Conservation (phyloP, 78 protist genomes). For the Pigoraptor vietnamica region DNA sequence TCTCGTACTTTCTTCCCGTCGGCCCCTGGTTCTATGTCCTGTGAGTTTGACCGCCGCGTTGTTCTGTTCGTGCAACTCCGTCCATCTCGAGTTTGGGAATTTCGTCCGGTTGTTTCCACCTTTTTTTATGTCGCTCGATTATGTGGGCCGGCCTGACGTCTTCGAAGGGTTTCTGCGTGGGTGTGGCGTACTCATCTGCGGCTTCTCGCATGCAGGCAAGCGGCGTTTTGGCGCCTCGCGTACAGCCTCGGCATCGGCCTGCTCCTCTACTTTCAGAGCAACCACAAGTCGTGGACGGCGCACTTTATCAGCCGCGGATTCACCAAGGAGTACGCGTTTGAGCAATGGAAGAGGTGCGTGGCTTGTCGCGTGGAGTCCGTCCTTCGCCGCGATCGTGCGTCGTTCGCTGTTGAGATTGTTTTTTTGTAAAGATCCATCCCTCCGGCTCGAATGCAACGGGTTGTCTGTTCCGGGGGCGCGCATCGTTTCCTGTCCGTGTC, state of each 20-base stretch:
- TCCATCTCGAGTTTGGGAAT: too few species aligned
- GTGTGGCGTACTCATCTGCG: background rate
- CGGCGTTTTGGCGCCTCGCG: slow-evolving; percentile 47
- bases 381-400: too few species aligned
- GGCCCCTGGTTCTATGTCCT: slow-evolving; percentile 38
- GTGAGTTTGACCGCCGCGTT: background rate
- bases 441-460: too few species aligned
- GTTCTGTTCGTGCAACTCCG: background rate
- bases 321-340: slow-evolving; percentile 39
- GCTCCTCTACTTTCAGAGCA: slow-evolving; percentile 30
- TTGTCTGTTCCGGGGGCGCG: too few species aligned
- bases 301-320: slow-evolving; percentile 14
- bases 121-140: too few species aligned
- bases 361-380: background rate
- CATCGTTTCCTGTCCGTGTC: background rate
- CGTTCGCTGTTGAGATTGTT: too few species aligned
- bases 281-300: slow-evolving; percentile 38
- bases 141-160: too few species aligned
- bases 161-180: background rate
- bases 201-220: slow-evolving; percentile 23
- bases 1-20: background rate
- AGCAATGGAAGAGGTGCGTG: slow-evolving; percentile 58
- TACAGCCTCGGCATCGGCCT: slow-evolving; percentile 34
- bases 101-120: too few species aligned
- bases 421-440: too few species aligned